Conservation (phyloP, 148 eudicot genomes). For the Camellia lanceoleosa region DNA sequence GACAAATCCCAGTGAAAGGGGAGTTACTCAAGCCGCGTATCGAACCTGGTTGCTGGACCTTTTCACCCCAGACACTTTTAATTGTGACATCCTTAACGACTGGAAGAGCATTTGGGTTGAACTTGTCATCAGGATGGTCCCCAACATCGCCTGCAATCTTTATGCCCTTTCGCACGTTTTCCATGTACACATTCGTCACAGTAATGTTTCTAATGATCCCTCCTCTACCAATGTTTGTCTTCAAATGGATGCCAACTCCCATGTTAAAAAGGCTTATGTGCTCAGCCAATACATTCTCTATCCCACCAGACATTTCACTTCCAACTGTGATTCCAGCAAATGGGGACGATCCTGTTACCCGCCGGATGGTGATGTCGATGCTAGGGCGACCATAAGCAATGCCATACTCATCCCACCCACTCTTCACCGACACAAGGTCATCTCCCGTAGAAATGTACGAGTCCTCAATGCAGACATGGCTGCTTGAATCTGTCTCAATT, state of each 20-base stretch:
- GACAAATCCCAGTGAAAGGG: slow-evolving; percentile 71
- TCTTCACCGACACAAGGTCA: slow-evolving; percentile 82
- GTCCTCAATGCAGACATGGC: slow-evolving; percentile 92
- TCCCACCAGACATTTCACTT: slow-evolving; percentile 91
- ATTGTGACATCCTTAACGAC: slow-evolving; percentile 54
- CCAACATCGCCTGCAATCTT: slow-evolving; percentile 81
- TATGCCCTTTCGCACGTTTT: slow-evolving; percentile 65
- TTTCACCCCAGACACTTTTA: slow-evolving; percentile 57
- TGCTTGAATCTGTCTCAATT: slow-evolving; percentile 69
- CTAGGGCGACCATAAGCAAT: slow-evolving; percentile 71
- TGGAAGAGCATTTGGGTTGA: slow-evolving; percentile 65
- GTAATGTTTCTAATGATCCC: slow-evolving; percentile 73
- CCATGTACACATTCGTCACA: slow-evolving; percentile 59
- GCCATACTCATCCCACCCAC: slow-evolving; percentile 98
- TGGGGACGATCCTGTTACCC: slow-evolving; percentile 83
- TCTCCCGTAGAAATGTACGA: slow-evolving; percentile 86
- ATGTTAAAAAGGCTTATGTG: slow-evolving; percentile 67
- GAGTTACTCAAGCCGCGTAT: slow-evolving; percentile 67
- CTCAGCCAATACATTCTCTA: slow-evolving; percentile 56
- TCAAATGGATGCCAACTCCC: slow-evolving; percentile 79
- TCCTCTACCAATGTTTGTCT: slow-evolving; percentile 88
- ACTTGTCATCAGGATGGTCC: slow-evolving; percentile 82
- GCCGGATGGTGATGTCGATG: slow-evolving; percentile 63
- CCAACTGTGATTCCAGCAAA: slow-evolving; percentile 86
- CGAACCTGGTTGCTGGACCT: slow-evolving; percentile 62